Evolutionary conservation across 2,329 filamentous ascomycete genomes (phyloP).

Genomic region (Eutypella sp.): DNA sequence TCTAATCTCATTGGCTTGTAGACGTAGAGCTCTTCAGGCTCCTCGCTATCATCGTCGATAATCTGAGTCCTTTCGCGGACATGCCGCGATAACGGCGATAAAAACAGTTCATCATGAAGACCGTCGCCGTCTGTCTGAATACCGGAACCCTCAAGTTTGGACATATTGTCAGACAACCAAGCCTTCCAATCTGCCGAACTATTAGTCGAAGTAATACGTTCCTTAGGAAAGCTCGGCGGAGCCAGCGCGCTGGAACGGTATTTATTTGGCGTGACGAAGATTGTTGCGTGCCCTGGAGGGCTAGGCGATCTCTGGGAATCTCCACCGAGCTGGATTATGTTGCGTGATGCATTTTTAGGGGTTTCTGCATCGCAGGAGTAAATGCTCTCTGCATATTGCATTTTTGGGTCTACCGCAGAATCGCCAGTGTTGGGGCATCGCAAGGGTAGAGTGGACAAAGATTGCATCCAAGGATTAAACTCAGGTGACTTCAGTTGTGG

Average conservation of each 20-base stretch:
- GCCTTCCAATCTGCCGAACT: constrained; percentile 47
- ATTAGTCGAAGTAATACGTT: constrained; percentile 27
- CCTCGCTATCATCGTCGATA: constrained; percentile 29
- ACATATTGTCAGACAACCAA: constrained; percentile 48
- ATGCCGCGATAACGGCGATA: constrained; percentile 31
- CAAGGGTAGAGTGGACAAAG: constrained; percentile 35
- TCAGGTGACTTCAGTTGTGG: constrained; percentile 21
- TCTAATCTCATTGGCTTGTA: constrained; percentile 11
- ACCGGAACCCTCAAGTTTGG: constrained; percentile 36
- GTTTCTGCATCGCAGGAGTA: constrained; percentile 37
- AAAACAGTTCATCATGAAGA: constrained; percentile 14
- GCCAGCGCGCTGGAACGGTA: constrained; percentile 15
- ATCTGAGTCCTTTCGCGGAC: constrained; percentile 48
- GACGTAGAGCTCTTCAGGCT: constrained; percentile 5
- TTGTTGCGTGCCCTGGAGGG: constrained; percentile 27
- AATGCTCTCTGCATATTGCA: constrained; percentile 42
- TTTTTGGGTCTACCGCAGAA: constrained; percentile 34
- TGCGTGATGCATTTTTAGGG: constrained; percentile 4
- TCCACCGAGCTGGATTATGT: constrained; percentile 7
- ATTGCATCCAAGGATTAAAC: constrained; percentile 34
- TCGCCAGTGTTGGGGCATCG: constrained; percentile 34
- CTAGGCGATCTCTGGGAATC: constrained; percentile 13
- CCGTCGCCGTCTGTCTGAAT: constrained; percentile 2
- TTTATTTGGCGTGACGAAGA: constrained; percentile 28
- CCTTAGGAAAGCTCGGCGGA: constrained; percentile 14